phyloP scores from a whole-genome alignment of 2,329 filamentous ascomycete species.

The Botrytis tulipae region DNA sequence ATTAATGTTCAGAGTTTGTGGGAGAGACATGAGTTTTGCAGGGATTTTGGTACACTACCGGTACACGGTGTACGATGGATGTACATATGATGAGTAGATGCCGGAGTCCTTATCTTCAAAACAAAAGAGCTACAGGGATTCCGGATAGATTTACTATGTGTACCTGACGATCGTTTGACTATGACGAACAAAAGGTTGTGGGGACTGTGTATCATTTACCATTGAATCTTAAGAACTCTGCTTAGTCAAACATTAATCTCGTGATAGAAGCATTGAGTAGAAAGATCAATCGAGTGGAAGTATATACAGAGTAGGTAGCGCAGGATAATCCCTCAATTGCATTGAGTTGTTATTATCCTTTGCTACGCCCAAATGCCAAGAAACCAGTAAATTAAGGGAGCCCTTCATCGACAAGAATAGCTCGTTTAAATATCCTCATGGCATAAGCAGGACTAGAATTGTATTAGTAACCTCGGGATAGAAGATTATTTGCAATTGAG shows the following conservation, averaged over 20 bases:
- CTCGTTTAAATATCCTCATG: neutral
- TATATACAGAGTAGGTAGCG: neutral
- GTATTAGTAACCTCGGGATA: neutral
- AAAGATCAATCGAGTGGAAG: neutral
- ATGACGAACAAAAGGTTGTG: neutral
- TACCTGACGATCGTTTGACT: constrained; percentile 1
- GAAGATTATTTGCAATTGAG: neutral
- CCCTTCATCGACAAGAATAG: neutral
- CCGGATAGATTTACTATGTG: neutral
- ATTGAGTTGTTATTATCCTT: neutral
- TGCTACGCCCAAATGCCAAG: constrained; percentile 4
- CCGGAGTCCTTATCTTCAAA: neutral
- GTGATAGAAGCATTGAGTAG: neutral
- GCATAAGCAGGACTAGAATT: neutral
- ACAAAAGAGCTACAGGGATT: neutral
- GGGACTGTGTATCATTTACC: neutral
- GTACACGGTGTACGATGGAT: neutral
- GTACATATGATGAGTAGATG: neutral
- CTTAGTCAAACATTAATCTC: neutral
- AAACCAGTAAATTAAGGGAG: neutral
- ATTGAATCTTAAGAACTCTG: neutral
- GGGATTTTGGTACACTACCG: neutral
- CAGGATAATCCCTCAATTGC: neutral
- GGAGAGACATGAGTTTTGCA: neutral
- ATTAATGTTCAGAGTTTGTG: neutral